phyloP scores from a whole-genome alignment of 139 green algal species.

The Microglena sp. region DNA sequence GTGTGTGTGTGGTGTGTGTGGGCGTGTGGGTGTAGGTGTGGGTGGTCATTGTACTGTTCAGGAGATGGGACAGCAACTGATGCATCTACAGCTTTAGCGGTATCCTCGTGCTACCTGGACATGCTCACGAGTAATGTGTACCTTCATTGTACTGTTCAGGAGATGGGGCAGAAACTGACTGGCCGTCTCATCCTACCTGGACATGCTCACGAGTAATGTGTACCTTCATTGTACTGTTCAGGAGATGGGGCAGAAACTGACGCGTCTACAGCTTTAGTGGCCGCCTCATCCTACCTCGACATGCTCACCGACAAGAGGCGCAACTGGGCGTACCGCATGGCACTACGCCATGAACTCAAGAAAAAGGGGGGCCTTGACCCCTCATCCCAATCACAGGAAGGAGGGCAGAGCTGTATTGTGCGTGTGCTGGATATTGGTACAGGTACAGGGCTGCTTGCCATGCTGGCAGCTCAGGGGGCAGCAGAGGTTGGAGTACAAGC shows the following conservation, averaged over 20 bases:
- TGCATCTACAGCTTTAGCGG: neutral
- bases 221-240: neutral
- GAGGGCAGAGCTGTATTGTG: too few relatives aligned
- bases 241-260: conserved; percentile 15
- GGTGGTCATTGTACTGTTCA: neutral
- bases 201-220: neutral
- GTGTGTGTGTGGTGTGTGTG: too few relatives aligned
- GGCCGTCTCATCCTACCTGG: neutral
- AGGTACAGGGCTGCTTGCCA: conserved; percentile 49
- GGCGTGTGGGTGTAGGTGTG: too few relatives aligned
- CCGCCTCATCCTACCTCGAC: conserved; percentile 41
- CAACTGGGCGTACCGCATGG: conserved; percentile 33
- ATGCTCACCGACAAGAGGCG: conserved; percentile 41
- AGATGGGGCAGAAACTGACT: neutral
- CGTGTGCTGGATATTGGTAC: conserved; percentile 48
- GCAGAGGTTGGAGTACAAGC: too few relatives aligned
- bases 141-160: neutral
- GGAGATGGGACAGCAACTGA: neutral
- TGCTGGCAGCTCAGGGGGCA: conserved; percentile 37
- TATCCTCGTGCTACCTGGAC: neutral
- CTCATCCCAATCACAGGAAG: too few relatives aligned
- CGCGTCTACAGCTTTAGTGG: conserved; percentile 26
- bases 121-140: neutral
- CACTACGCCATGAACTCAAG: too few relatives aligned
- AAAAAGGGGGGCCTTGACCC: too few relatives aligned